Evolutionary conservation across 345 rosid genomes (phyloP), one percentile per base, ranked within the genome.

Genomic region (Euphorbia tirucalli): DNA sequence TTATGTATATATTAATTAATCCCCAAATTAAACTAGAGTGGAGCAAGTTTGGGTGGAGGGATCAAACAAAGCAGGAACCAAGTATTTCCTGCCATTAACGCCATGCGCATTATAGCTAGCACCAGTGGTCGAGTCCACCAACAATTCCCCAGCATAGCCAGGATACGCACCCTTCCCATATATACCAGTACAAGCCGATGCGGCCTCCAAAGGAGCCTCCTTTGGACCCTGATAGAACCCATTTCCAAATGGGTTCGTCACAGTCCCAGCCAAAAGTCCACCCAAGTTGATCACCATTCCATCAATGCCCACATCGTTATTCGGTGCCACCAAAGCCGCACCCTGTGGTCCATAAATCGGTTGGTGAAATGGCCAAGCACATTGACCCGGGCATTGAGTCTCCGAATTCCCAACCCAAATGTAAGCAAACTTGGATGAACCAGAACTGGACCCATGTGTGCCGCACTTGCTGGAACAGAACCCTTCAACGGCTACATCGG

Each of bases 401-500:
- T 73, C 81, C 1, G 81, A 73, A 52, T 78, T 78, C 4, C 81
- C 81, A 8, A 78, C 81, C 81, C 81, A 78, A 4, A 78, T 78
- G 74, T 73, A 78, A 22, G 81, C 77, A 48, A 78, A 63, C 31
- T 37, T 69, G 3, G 71, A 61, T 30, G 79, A 62, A 35, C 48
- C 5, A 1, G 81, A 54, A 3, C 5, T 11, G 15, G 77, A 72
- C 24, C 77, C 77, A 4, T 78, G 81, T 11, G 74, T 69, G 1
- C 81, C 81, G 16, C 81, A 78, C 14, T 35, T 63, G 37, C 71
- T 69, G 2, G 74, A 69, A 59, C 81, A 78, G 19, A 78, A 78
- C 22, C 81, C 81, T 22, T 78, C 71, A 1, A 73, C 81, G 0
- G 70, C 54, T 5, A 78, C 77, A 65, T 73, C 81, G 0, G 66